These are phyloP conservation scores for Metschnikowia santaceciliae DNA, from an alignment of 805 yeast species.

Conservation along the genomic window DNA sequence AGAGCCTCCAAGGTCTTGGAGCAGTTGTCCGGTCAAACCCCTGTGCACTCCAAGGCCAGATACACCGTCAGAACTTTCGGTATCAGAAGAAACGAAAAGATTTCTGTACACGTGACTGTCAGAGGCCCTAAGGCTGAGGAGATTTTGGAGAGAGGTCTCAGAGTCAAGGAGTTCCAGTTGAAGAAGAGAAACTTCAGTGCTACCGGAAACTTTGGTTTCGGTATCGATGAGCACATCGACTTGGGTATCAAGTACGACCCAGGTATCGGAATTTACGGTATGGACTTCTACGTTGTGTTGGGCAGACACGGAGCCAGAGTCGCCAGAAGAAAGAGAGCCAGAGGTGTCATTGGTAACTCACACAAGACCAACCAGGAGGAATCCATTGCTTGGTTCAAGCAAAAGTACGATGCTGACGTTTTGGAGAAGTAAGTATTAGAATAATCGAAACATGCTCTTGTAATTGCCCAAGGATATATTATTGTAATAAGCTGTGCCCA, in stretches of 20 bases:
- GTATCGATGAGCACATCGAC: conserved; percentile 99
- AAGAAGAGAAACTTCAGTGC: conserved; percentile 91
- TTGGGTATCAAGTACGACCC: conserved; percentile 99
- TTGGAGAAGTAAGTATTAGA: conserved; percentile 58
- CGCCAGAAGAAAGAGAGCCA: conserved; percentile 96
- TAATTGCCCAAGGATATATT: no score
- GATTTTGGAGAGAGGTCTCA: conserved; percentile 98
- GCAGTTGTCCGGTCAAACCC: conserved; percentile 99
- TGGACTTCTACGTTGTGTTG: conserved; percentile 99
- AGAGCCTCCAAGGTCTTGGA: conserved; percentile 99
- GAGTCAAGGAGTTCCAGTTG: conserved; percentile 99
- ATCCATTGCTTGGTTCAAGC: conserved; percentile 98
- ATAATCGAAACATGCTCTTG: not conserved
- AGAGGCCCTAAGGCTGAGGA: conserved; percentile 99
- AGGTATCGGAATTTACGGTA: conserved; percentile 99
- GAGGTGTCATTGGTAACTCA: conserved; percentile 81
- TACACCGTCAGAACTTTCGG: conserved; percentile 99
- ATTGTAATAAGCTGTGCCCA: no score
- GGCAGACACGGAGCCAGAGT: conserved; percentile 99
- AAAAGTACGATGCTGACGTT: conserved; percentile 99
- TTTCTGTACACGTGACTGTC: conserved; percentile 98
- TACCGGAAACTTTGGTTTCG: conserved; percentile 99
- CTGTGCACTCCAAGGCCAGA: conserved; percentile 99
- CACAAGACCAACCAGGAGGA: conserved; percentile 93
- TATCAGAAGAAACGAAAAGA: conserved; percentile 99